These are phyloP conservation scores for Mycena haematopus DNA, from an alignment of 768 basidiomycete species.

Conservation along the genomic window DNA sequence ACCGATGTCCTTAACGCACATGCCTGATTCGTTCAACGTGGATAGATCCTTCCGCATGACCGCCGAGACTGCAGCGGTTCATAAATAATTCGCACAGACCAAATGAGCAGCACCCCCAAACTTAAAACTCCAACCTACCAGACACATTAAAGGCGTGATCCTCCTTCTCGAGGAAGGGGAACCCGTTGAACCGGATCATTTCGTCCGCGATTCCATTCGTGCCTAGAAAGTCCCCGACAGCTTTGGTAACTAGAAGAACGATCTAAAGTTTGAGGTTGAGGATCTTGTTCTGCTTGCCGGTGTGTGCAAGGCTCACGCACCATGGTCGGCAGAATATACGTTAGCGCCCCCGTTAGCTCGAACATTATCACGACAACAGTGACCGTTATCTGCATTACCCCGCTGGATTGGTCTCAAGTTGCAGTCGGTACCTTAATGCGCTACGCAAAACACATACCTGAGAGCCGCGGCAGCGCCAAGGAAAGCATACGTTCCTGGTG, in stretches of 20 bases:
- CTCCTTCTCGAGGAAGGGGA: slow-evolving; percentile 95
- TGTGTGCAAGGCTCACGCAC: slow-evolving; percentile 47
- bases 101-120: slow-evolving; percentile 3
- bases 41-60: slow-evolving; percentile 89
- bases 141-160: slow-evolving; percentile 91
- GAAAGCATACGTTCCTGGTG: slow-evolving; percentile 97
- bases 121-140: slow-evolving; percentile 57
- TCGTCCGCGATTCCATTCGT: slow-evolving; percentile 96
- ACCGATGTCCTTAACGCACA: slow-evolving; percentile 85
- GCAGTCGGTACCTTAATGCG: slow-evolving; percentile 7
- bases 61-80: slow-evolving; percentile 68
- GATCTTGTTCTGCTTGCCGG: not conserved
- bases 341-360: slow-evolving; percentile 95
- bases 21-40: slow-evolving; percentile 74
- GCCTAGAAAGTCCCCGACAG: slow-evolving; percentile 93
- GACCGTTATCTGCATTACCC: slow-evolving; percentile 96
- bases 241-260: slow-evolving; percentile 94
- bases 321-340: slow-evolving; percentile 98
- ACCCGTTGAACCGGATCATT: slow-evolving; percentile 96
- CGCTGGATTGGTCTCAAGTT: slow-evolving; percentile 53
- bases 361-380: slow-evolving; percentile 99
- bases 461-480: slow-evolving; percentile 95
- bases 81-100: slow-evolving; percentile 17
- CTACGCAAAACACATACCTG: slow-evolving; percentile 56
- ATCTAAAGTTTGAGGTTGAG: slow-evolving; percentile 62